Base-by-base conservation (phyloP, 352 stramenopile genomes). In the Globisporangium echinulatum region DNA sequence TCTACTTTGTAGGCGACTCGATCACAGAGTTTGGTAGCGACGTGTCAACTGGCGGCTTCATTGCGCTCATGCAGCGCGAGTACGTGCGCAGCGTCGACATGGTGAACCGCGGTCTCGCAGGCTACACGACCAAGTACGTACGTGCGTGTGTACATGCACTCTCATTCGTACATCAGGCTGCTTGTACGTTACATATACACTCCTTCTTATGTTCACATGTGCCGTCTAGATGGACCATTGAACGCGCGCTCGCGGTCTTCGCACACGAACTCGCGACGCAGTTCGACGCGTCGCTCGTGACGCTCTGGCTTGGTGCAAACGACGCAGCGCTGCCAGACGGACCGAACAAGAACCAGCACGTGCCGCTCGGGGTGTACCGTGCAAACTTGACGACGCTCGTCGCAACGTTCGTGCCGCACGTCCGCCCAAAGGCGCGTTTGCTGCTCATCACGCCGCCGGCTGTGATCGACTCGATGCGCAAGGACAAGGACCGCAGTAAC, bases 1-100 rank as follows among this genome's bases (percentile, higher is more conserved):
- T 88, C 42, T 63, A 82, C 14, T 69, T 88, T 8, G 40, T 78
- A 14, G 82, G 82, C 14, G 82, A 92, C 67, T 92, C 82, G 36
- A 75, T 89, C 68, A 91, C 81, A 40, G 63, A 89, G 62, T 60
- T 70, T 36, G 78, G 71, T 6, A 70, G 63, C 33, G 58, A 82
- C 37, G 66, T 59, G 14, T 54, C 70, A 36, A 56, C 65, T 47
- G 61, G 64, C 50, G 82, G 82, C 14, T 92, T 75, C 68, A 68
- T 70, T 43, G 44, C 63, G 5, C 66, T 82, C 17, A 62, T 92
- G 49, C 69, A 78, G 44, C 42, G 79, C 13, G 63, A 72, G 38
- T 86, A 78, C 53, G 58, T 83, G 25, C 79, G 78, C 25, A 83
- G 69, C 43, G 62, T 71, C 8, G 78, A 92, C 68, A 59, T 88